Conservation (phyloP, 805 yeast species). For the Saturnispora sanitii region DNA sequence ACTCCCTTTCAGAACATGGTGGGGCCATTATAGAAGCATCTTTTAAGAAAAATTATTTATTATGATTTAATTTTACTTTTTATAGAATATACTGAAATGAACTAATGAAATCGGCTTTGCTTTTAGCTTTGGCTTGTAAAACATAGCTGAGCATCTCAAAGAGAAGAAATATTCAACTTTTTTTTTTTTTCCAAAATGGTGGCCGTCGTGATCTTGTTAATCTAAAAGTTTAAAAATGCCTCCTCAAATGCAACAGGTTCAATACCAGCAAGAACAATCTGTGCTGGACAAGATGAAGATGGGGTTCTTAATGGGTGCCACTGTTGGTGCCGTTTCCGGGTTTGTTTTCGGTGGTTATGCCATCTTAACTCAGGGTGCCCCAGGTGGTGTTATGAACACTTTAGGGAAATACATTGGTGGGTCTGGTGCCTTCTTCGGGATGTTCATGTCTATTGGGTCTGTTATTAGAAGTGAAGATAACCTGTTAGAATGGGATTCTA, state of each 20-base stretch:
- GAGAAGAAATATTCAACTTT: not conserved
- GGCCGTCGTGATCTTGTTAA: not conserved
- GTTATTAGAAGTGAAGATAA: slow-evolving; percentile 69
- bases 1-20: slow-evolving; percentile 51
- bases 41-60: not conserved
- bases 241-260: slow-evolving; percentile 57
- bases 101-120: no score
- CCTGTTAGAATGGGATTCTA: slow-evolving; percentile 13
- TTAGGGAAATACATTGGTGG: slow-evolving; percentile 95
- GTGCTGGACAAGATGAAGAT: slow-evolving; percentile 94
- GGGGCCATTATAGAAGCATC: slow-evolving; percentile 27
- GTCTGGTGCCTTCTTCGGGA: slow-evolving; percentile 92
- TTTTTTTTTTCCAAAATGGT: not conserved
- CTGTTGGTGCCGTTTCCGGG: slow-evolving; percentile 92
- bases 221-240: slow-evolving; percentile 38
- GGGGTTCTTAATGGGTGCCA: slow-evolving; percentile 95
- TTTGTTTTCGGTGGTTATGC: slow-evolving; percentile 90
- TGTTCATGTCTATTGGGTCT: slow-evolving; percentile 94
- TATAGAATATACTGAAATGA: slow-evolving; percentile 10
- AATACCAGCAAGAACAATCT: slow-evolving; percentile 56
- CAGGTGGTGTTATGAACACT: slow-evolving; percentile 93
- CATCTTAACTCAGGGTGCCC: slow-evolving; percentile 90
- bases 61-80: slow-evolving; percentile 1
- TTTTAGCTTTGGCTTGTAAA: no score
- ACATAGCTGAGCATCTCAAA: no score